Evolutionary conservation across 2,329 filamentous ascomycete species (phyloP), one percentile per base, ranked within the genome.

Genomic region (Pestalotiopsis sp.): DNA sequence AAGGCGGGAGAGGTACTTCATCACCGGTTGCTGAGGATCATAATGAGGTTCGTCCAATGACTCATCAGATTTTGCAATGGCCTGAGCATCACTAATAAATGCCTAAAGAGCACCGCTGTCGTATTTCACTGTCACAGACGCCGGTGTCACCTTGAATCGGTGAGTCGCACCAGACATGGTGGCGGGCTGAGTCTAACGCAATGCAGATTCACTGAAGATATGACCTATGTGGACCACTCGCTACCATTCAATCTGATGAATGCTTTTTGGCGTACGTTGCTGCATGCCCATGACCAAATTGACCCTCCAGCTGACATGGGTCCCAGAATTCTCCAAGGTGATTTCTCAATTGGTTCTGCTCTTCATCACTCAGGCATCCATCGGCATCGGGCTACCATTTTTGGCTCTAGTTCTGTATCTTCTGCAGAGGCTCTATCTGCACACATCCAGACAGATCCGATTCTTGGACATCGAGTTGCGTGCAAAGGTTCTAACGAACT

Each of bases 351-450:
- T 24, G 9, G 58, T 61, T 13, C 35, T 61, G 10, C 58, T 61
- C 9, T 39, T 26, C 10, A 61, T 30, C 7, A 30, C 58, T 17
- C 35, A 39, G 26, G 30, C 30, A 2, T 35, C 30, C 30, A 61
- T 61, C 13, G 58, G 26, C 11, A 17, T 20, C 10, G 60, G 60
- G 2, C 24, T 65, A 17, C 66, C 67, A 2, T 59, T 69, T 24
- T 59, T 55, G 17, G 56, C 52, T 4, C 66, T 75, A 1, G 73
- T 73, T 3, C 71, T 84, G 22, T 84, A 79, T 66, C 61, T 76
- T 52, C 77, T 85, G 7, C 82, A 84, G 66, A 79, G 73, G 62
- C 79, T 81, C 73, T 85, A 85, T 68, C 78, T 85, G 3, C 79
- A 77, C 14, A 84, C 82, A 9, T 82, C 81, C 3, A 78, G 83